Base-by-base conservation (phyloP, 805 yeast species). In the Lachancea sp. region DNA sequence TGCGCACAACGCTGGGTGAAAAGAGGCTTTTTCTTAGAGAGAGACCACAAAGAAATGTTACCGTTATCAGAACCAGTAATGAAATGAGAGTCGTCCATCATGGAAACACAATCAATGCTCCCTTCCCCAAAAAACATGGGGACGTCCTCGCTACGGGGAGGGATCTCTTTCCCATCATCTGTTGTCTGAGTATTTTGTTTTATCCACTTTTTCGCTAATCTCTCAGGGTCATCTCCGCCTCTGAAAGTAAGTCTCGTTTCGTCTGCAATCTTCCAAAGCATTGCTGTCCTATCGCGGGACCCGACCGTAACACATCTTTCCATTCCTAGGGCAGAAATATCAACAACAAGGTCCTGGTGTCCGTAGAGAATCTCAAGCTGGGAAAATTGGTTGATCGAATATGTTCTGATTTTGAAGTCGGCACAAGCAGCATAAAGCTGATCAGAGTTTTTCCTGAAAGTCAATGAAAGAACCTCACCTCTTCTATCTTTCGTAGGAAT, bases 271-370 rank as follows among this genome's bases (percentile, higher is more conserved):
- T 93, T 93, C 99, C 99, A 93, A 56, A 86, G 71, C 82, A 95
- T 84, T 9, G 91, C 96, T 4, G 96, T 86, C 57, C 95, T 81
- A 67, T 93, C 99, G 56, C 98, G 79, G 2, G 95, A 75, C 15
- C 99, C 99, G 27, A 91, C 98, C 20, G 95, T 87, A 15, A 93
- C 90, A 71, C 99, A 93, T 47, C 96, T 79, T 60, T 93, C 98
- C 63, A 81, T 81, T 9, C 78, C 77, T 49, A 93, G 69, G 0
- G 97, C 88, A 18, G 88, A 69, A 44, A 93, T 82, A 58, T 82
- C 97, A 36, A 77, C 75, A 37, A 91, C 90, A 44, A 78, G 71
- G 60, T 93, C 99, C 68, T 93, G 98, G 66, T 93, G 99, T 2
- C 99, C 99, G 62, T 87, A 93, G 38, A 93, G 69, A 3, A 86